Percentiles rank a stretch among this genome's conserved stretches.
phyloP scores from a whole-genome alignment of 495 filamentous ascomycete species.

The Haplographium delicatum region DNA sequence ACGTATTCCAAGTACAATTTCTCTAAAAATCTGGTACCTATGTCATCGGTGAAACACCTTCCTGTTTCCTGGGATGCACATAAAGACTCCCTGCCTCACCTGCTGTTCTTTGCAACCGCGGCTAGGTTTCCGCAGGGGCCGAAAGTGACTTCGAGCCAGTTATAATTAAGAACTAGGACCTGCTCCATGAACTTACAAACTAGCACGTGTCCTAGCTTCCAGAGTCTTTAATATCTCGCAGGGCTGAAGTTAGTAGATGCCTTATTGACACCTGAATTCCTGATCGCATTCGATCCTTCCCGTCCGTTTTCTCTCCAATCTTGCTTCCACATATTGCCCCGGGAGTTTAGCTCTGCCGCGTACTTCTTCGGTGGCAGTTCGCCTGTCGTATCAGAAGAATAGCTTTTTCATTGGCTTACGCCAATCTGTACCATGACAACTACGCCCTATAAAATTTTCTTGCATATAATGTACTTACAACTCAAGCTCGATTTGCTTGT shows the following conservation, averaged over 20 bases:
- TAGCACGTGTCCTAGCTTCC: constrained; percentile 5
- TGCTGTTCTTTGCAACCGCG: neutral
- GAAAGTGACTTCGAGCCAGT: neutral
- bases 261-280: neutral
- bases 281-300: neutral
- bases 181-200: neutral
- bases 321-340: neutral
- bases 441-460: neutral
- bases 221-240: neutral
- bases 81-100: neutral
- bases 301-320: constrained; percentile 1
- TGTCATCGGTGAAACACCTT: neutral
- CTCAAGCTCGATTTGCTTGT: neutral
- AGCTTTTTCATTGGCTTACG: neutral
- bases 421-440: neutral
- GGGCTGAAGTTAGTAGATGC: constrained; percentile 8
- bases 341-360: neutral
- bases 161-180: constrained; percentile 1
- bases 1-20: constrained; percentile 3
- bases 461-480: neutral
- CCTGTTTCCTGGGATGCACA: neutral
- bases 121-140: neutral
- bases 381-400: neutral
- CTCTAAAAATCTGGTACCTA: neutral
- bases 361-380: neutral